Evolutionary conservation across 2,329 filamentous ascomycete genomes (phyloP).

Genomic region (Decorospora gaudefroyi): DNA sequence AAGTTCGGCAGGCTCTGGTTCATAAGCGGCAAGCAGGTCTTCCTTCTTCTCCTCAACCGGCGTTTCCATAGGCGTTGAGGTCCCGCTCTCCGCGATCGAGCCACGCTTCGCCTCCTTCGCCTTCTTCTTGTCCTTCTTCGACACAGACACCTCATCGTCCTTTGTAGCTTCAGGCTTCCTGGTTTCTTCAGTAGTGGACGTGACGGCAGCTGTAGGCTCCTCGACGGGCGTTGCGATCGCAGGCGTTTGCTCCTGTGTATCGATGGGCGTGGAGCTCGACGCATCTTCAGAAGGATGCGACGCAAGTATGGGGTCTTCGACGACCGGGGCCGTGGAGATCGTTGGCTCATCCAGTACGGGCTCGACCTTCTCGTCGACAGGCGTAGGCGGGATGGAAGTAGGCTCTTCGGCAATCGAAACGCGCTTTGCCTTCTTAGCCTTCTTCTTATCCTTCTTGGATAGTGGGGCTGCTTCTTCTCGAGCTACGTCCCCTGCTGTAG

Average conservation of each 20-base stretch:
- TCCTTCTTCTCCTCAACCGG: constrained; percentile 12
- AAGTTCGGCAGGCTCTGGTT: no score
- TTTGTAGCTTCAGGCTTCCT: not conserved
- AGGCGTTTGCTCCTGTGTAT: not conserved
- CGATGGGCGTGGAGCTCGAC: not conserved
- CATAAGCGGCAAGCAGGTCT: constrained; percentile 2
- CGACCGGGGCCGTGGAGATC: not conserved
- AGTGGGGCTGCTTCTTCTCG: no score
- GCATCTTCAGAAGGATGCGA: not conserved
- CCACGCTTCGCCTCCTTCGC: constrained; percentile 31
- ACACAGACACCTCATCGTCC: not conserved
- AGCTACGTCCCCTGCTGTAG: no score
- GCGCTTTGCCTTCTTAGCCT: constrained; percentile 27
- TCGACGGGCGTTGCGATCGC: not conserved
- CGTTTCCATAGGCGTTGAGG: constrained; percentile 3
- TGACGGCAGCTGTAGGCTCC: not conserved
- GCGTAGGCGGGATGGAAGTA: constrained; percentile 4
- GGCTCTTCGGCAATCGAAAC: constrained; percentile 15
- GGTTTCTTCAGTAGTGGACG: not conserved
- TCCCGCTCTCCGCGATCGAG: constrained; percentile 19
- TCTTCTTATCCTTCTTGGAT: constrained; percentile 28
- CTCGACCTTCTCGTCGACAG: constrained; percentile 14
- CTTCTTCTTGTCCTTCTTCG: constrained; percentile 31
- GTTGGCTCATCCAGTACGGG: constrained; percentile 2
- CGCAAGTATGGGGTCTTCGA: constrained; percentile 3